phyloP scores from a whole-genome alignment of 148 eudicot species.

The Euryodendron excelsum region DNA sequence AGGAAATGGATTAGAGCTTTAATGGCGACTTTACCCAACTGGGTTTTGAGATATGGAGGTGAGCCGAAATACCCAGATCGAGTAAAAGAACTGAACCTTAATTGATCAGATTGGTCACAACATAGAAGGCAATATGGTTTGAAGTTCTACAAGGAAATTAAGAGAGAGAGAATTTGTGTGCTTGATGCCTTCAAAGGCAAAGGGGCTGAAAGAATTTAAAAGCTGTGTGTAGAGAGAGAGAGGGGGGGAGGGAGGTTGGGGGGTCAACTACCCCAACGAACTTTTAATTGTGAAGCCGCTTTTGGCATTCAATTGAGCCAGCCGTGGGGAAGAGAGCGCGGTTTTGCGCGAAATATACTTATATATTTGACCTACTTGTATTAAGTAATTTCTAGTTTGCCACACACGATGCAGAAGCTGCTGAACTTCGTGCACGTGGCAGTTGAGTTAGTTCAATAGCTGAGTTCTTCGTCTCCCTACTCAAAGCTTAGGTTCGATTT shows the following conservation, averaged over 20 bases:
- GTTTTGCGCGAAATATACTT: no score
- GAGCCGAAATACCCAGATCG: background rate
- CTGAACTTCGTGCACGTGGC: no score
- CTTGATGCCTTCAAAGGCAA: no score
- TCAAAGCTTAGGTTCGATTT: no score
- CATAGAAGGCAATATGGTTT: no score
- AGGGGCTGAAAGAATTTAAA: background rate
- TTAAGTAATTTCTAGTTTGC: no score
- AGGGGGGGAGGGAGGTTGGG: background rate
- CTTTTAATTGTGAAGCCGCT: constrained; percentile 28
- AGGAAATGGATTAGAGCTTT: background rate
- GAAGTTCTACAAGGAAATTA: background rate
- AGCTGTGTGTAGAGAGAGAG: background rate
- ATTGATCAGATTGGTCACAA: no score
- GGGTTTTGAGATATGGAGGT: background rate
- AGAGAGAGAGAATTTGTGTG: background rate
- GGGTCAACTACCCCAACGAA: constrained; percentile 48
- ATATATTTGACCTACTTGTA: no score
- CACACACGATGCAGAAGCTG: no score
- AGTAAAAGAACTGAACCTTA: no score
- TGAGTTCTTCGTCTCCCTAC: no score
- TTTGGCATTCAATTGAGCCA: constrained; percentile 19
- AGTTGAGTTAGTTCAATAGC: no score
- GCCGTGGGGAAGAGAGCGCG: background rate
- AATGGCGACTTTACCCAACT: background rate